Evolutionary conservation across 257 asterid species (phyloP), one percentile per base, ranked within the genome.

Genomic region (Datura wrightii): DNA sequence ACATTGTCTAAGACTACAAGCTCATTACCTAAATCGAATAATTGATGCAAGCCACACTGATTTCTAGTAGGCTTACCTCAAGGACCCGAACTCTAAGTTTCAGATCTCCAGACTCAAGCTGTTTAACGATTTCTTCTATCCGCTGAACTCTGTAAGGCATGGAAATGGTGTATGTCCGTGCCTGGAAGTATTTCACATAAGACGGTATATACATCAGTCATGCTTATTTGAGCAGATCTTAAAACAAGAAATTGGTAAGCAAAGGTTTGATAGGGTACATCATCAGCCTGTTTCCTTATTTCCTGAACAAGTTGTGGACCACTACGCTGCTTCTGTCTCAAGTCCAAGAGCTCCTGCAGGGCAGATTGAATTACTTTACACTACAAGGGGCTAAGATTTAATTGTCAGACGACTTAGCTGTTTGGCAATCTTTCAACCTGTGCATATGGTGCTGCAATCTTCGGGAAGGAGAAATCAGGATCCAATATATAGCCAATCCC

Each of bases 401-500:
- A 31, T 62, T n/a, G 70, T 83, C 34, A 5, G 80, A n/a, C 16
- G 0, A 10, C 2, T 5, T 50, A 50, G 66, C 18, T 83, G 60
- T 72, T 54, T 62, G n/a, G 60, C 34, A 67, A 67, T 69, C 78
- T 53, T 37, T 19, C 79, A 85, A 92, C 98, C 96, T 96, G 98
- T 52, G 99, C 99, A 83, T 92, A 96, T 8, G 99, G 99, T 67
- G 99, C 97, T 50, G 98, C 98, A 84, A 96, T 94, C 91, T 96
- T 96, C 0, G 97, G 92, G 78, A 96, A 96, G 52, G 99, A 96
- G 87, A 96, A 96, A 24, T 94, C 84, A 3, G 99, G 98, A 88
- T 96, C 92, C 85, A 96, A 91, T 36, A 86, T 88, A 85, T 94
- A 94, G 82, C 99, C 99, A 14, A 94, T 96, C 54, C 99, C 99